phyloP scores from a whole-genome alignment of 768 basidiomycete genomes.

The Hericium alpestre region DNA sequence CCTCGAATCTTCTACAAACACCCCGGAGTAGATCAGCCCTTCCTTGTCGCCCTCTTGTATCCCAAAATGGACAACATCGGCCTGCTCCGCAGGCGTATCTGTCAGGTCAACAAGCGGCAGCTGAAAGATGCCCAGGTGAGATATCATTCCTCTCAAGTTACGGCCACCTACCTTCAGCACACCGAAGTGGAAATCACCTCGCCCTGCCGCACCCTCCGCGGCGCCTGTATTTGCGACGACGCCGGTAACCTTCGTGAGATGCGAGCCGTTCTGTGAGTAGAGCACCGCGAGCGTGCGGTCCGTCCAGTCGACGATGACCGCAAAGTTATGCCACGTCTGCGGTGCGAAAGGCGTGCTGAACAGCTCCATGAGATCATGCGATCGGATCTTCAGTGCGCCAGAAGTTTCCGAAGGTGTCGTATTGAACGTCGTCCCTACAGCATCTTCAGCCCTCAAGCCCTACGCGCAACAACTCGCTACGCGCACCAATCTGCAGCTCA shows the following conservation, averaged over 20 bases:
- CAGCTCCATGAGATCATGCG: slow-evolving; percentile 42
- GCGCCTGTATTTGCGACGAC: slow-evolving; percentile 31
- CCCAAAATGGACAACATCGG: slow-evolving; percentile 48
- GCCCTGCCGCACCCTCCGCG: slow-evolving; percentile 30
- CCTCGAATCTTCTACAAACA: slow-evolving; percentile 38
- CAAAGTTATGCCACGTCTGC: slow-evolving; percentile 49
- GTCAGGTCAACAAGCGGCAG: slow-evolving; percentile 40
- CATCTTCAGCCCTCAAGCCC: neutral
- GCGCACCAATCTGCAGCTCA: slow-evolving; percentile 44
- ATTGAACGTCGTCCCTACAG: slow-evolving; percentile 46
- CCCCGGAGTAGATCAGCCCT: slow-evolving; percentile 44
- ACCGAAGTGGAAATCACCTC: slow-evolving; percentile 54
- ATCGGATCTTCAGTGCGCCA: slow-evolving; percentile 42
- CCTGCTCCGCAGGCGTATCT: slow-evolving; percentile 35
- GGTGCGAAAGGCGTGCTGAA: slow-evolving; percentile 37
- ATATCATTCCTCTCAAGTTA: neutral
- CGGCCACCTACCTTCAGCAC: slow-evolving; percentile 38
- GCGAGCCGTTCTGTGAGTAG: slow-evolving; percentile 33
- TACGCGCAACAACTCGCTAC: neutral
- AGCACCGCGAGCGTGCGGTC: slow-evolving; percentile 37
- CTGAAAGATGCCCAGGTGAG: slow-evolving; percentile 19
- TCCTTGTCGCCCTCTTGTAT: slow-evolving; percentile 50
- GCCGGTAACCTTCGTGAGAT: slow-evolving; percentile 33
- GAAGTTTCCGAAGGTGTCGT: slow-evolving; percentile 37
- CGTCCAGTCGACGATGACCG: slow-evolving; percentile 46